Conservation (phyloP, 352 stramenopile species). For the Blastocystis sp. region DNA sequence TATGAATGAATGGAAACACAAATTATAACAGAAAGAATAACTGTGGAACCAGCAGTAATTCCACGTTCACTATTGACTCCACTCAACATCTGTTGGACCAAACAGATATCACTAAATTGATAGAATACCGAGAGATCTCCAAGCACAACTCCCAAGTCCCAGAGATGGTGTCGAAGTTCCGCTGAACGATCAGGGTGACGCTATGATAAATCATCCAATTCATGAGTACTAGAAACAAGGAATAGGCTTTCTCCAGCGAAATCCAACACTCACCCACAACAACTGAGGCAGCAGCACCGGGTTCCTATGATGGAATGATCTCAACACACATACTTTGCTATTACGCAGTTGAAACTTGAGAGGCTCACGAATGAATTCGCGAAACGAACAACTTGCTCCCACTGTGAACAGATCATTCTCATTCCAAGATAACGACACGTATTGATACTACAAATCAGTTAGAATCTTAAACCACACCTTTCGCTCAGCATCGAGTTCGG, state of each 20-base stretch:
- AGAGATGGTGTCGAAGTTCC: slow-evolving; percentile 56
- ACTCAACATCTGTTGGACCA: slow-evolving; percentile 57
- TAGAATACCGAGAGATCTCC: slow-evolving; percentile 52
- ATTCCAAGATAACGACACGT: not conserved
- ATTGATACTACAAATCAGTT: slow-evolving; percentile 3
- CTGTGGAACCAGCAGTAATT: slow-evolving; percentile 46
- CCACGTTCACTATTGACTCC: slow-evolving; percentile 49
- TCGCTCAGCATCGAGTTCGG: slow-evolving; percentile 30
- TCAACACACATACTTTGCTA: not conserved
- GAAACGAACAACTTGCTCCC: slow-evolving; percentile 40
- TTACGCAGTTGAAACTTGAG: slow-evolving; percentile 40
- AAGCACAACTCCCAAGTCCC: slow-evolving; percentile 19
- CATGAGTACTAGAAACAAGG: slow-evolving; percentile 22
- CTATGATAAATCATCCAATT: not conserved
- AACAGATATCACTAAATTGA: slow-evolving; percentile 48
- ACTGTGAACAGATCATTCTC: slow-evolving; percentile 53
- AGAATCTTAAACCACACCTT: not conserved
- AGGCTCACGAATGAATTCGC: slow-evolving; percentile 45
- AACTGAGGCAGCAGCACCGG: not conserved
- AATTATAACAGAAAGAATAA: not conserved
- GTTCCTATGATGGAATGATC: not conserved
- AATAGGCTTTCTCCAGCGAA: slow-evolving; percentile 53
- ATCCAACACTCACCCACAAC: slow-evolving; percentile 60
- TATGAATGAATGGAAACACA: not conserved
- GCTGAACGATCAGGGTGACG: slow-evolving; percentile 24